A percentile compares a stretch with the other conserved stretches of the same genome.
phyloP scores from a whole-genome alignment of 495 filamentous ascomycete genomes.

The Neurospora sp. region DNA sequence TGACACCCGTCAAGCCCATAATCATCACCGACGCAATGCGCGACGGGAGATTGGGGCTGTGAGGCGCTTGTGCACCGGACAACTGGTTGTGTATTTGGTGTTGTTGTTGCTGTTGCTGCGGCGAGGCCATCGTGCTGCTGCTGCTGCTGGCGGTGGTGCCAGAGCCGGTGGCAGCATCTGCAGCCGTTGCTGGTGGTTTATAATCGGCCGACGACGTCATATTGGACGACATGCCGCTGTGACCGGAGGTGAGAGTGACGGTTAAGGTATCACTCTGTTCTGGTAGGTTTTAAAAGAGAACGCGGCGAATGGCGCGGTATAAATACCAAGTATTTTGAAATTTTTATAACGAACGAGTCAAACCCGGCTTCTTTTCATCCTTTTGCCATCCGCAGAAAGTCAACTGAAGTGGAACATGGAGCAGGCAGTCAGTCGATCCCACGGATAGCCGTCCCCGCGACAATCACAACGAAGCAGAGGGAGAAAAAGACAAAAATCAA shows the following conservation, averaged over 20 bases:
- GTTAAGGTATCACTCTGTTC: not conserved
- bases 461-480: not conserved
- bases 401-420: not conserved
- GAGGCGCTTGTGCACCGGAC: not conserved
- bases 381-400: not conserved
- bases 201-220: not conserved
- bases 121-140: not conserved
- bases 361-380: not conserved
- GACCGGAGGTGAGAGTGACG: not conserved
- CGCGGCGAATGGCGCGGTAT: not conserved
- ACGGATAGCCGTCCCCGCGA: not conserved
- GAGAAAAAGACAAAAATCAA: not conserved
- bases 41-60: slow-evolving; percentile 40
- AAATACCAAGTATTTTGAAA: not conserved
- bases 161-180: slow-evolving; percentile 5
- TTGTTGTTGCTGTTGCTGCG: not conserved
- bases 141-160: not conserved
- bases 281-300: not conserved
- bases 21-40: slow-evolving; percentile 41
- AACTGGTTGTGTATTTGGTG: not conserved
- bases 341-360: not conserved
- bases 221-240: not conserved
- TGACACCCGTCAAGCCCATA: slow-evolving; percentile 41
- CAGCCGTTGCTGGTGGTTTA: not conserved
- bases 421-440: not conserved